These are phyloP conservation scores for Annulohypoxylon stygium DNA, from an alignment of 495 filamentous ascomycete species.

Conservation along the genomic window DNA sequence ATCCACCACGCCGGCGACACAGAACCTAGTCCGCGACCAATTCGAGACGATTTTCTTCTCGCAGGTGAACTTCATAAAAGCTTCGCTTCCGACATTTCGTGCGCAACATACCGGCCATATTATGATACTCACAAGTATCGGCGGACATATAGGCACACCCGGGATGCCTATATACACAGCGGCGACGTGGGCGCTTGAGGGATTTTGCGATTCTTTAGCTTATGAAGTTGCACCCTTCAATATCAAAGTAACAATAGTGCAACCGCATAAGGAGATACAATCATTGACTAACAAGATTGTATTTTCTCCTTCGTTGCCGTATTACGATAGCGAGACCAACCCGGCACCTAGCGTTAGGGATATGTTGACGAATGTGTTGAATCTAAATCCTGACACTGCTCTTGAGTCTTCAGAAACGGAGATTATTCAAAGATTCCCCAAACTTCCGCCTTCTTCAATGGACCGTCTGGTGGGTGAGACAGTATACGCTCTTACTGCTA, in stretches of 20 bases:
- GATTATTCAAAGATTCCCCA: conserved; percentile 78
- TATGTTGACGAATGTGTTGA: conserved; percentile 80
- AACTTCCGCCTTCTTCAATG: conserved; percentile 72
- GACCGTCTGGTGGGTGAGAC: conserved; percentile 84
- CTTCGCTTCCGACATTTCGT: conserved; percentile 83
- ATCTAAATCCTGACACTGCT: conserved; percentile 66
- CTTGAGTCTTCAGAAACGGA: conserved; percentile 62
- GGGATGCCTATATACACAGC: conserved; percentile 92
- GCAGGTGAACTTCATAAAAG: conserved; percentile 95
- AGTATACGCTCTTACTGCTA: conserved; percentile 90
- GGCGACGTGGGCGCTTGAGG: conserved; percentile 94
- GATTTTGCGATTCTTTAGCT: conserved; percentile 96
- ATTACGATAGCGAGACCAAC: conserved; percentile 79
- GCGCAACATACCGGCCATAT: conserved; percentile 86
- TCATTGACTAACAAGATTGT: conserved; percentile 88
- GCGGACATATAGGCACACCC: conserved; percentile 92
- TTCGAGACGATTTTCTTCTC: conserved; percentile 97
- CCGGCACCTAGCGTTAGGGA: conserved; percentile 84
- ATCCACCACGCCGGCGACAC: conserved; percentile 75
- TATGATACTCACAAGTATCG: conserved; percentile 88
- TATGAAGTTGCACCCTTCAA: conserved; percentile 99
- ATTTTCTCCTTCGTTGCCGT: conserved; percentile 78
- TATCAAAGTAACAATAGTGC: conserved; percentile 93
- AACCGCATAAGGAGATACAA: conserved; percentile 85
- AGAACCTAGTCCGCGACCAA: conserved; percentile 85